Evolutionary conservation across 768 basidiomycete genomes (phyloP), one percentile per base, ranked within the genome.

Genomic region (Termitomyces sp.): DNA sequence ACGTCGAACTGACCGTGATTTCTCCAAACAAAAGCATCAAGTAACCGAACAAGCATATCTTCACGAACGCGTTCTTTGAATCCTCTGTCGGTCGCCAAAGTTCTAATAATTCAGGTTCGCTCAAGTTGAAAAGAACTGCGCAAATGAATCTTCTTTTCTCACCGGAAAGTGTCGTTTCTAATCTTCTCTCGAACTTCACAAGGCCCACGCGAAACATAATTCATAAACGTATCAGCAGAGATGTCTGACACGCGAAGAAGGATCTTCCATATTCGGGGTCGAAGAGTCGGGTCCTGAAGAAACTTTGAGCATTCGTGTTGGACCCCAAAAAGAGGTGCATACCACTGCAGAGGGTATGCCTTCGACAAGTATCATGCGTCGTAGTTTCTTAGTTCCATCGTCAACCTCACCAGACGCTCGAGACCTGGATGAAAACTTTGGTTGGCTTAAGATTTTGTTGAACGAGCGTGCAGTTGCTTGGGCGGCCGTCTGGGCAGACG

Each of bases 21-120:
- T 62, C 92, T 80, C 97, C 96, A 99, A 3, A 98, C 95, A 72
- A 98, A 99, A 2, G 96, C 97, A 68, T 99, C 97, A 43, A 99
- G 75, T n/a, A 98, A 74, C 44, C 97, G 86, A 60, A 98, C 90
- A 24, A 98, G 83, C 92, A 95, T 95, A 65, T 96, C 94, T 73
- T 98, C 96, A 32, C 90, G 86, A 14, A 99, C 97, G 56, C 92
- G 88, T 67, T 95, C 92, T 72, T 96, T 97, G 77, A 99, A 98
- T n/a, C 91, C 92, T 64, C 88, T 85, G 71, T 99, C 97, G 1
- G 96, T 99, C 2, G 96, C 95, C 24, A 99, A 73, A 16, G 97
- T 99, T 58, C 92, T 90, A 38, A 33, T 6, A 4, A 35, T 36
- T 45, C 24, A 38, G 6, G 2, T 14, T 47, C 35, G 4, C 43